Conservation (phyloP, 2,329 filamentous ascomycete genomes). For the Cercospora sojina region DNA sequence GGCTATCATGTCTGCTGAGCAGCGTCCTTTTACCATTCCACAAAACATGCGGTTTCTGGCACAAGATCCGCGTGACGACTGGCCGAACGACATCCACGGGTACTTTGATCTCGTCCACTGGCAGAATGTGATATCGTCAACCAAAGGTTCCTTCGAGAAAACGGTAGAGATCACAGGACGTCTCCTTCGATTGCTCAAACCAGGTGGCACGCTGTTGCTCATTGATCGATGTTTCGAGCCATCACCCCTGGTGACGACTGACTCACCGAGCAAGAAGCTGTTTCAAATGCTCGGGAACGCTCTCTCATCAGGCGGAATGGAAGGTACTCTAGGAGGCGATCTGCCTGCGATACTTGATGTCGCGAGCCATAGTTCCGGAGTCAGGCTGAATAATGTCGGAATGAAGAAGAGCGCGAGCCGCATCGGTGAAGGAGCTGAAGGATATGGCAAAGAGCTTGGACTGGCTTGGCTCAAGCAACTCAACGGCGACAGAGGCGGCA, state of each 20-base stretch:
- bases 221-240: constrained; percentile 9
- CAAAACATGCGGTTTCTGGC: constrained; percentile 16
- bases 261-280: constrained; percentile 6
- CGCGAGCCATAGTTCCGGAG: constrained; percentile 9
- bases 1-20: background rate
- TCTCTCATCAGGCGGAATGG: constrained; percentile 5
- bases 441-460: constrained; percentile 9
- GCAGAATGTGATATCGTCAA: background rate
- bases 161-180: constrained; percentile 7
- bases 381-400: constrained; percentile 6
- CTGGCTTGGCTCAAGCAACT: constrained; percentile 16
- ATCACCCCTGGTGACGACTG: background rate
- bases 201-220: constrained; percentile 7
- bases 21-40: constrained; percentile 15
- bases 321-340: constrained; percentile 14
- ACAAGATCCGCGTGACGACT: constrained; percentile 5
- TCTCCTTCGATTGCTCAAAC: constrained; percentile 13
- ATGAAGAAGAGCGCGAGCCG: constrained; percentile 10
- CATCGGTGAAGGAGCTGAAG: constrained; percentile 11
- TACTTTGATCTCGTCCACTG: constrained; percentile 17
- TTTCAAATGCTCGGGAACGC: constrained; percentile 16
- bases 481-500: background rate
- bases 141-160: constrained; percentile 3
- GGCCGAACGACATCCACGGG: constrained; percentile 14
- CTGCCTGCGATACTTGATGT: constrained; percentile 14